These are phyloP conservation scores for Aspergillus hiratsukae DNA, from an alignment of 2,329 filamentous ascomycete species.

Conservation along the genomic window DNA sequence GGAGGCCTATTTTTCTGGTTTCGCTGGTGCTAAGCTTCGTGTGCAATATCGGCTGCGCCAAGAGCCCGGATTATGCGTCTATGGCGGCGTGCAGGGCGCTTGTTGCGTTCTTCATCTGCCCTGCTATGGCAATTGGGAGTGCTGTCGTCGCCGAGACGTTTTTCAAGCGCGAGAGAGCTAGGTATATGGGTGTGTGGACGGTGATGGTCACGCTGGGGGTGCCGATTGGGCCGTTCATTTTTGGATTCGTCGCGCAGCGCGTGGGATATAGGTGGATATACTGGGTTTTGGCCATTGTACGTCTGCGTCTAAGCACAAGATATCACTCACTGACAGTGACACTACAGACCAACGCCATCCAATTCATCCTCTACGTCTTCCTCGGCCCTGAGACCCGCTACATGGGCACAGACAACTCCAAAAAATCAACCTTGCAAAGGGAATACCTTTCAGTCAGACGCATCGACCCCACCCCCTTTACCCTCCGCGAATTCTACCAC, in stretches of 20 bases:
- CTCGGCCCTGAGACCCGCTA: constrained; percentile 55
- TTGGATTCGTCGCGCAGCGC: constrained; percentile 47
- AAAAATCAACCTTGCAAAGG: constrained; percentile 36
- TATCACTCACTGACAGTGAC: background rate
- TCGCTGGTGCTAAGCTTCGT: background rate
- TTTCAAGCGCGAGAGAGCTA: constrained; percentile 52
- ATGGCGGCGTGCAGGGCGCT: constrained; percentile 51
- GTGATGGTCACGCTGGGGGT: constrained; percentile 48
- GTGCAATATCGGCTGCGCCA: constrained; percentile 24
- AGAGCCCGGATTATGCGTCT: constrained; percentile 42
- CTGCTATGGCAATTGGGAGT: constrained; percentile 51
- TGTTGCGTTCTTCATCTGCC: constrained; percentile 53
- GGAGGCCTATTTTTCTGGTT: constrained; percentile 1
- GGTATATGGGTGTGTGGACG: constrained; percentile 57
- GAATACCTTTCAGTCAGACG: constrained; percentile 46
- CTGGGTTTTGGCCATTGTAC: constrained; percentile 54
- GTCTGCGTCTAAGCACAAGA: constrained; percentile 3
- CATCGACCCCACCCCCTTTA: constrained; percentile 51
- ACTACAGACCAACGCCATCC: constrained; percentile 51
- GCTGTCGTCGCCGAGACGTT: constrained; percentile 56
- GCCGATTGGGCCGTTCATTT: constrained; percentile 37
- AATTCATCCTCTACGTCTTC: constrained; percentile 55
- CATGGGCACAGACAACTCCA: constrained; percentile 24
- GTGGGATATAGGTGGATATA: constrained; percentile 58
- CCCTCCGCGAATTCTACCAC: constrained; percentile 47